Percentiles rank a stretch among this genome's conserved stretches.
These are phyloP conservation scores for Ascochyta viciae-villosae DNA, from an alignment of 2,329 filamentous ascomycete genomes.

Conservation along the genomic window DNA sequence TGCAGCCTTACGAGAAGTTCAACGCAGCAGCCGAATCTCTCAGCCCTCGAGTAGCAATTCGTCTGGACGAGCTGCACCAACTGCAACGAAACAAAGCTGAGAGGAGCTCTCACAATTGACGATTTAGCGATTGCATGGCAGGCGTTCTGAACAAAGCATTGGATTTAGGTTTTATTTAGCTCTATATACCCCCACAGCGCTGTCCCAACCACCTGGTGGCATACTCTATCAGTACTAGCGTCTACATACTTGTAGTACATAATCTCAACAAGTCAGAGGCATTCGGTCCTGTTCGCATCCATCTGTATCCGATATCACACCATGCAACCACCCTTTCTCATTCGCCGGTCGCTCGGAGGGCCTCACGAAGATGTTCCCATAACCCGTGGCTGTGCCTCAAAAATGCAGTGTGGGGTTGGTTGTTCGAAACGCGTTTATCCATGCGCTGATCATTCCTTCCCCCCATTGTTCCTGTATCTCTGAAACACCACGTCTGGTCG, in stretches of 20 bases:
- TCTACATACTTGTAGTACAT: neutral
- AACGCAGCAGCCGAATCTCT: slow-evolving; percentile 13
- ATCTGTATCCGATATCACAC: neutral
- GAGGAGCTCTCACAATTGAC: slow-evolving; percentile 11
- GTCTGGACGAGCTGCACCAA: slow-evolving; percentile 8
- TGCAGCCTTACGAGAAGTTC: slow-evolving; percentile 38
- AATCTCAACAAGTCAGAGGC: slow-evolving; percentile 6
- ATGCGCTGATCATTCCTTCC: slow-evolving; percentile 7
- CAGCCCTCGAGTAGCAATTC: slow-evolving; percentile 15
- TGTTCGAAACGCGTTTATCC: slow-evolving; percentile 5
- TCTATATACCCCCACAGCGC: slow-evolving; percentile 16
- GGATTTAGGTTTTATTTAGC: slow-evolving; percentile 6
- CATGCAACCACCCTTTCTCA: neutral
- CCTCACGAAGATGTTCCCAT: neutral
- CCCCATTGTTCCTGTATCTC: slow-evolving; percentile 3
- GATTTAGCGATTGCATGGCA: slow-evolving; percentile 19
- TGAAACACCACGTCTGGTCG: slow-evolving; percentile 2
- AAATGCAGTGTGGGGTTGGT: neutral
- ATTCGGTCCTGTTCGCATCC: neutral
- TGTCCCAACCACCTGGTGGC: neutral
- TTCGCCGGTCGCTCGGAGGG: neutral
- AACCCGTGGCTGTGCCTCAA: neutral
- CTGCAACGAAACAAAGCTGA: slow-evolving; percentile 11
- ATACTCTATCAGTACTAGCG: neutral
- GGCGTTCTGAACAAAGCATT: slow-evolving; percentile 9